These are phyloP conservation scores for Fusarium sp. DNA, from an alignment of 2,329 filamentous ascomycete species.

Conservation along the genomic window DNA sequence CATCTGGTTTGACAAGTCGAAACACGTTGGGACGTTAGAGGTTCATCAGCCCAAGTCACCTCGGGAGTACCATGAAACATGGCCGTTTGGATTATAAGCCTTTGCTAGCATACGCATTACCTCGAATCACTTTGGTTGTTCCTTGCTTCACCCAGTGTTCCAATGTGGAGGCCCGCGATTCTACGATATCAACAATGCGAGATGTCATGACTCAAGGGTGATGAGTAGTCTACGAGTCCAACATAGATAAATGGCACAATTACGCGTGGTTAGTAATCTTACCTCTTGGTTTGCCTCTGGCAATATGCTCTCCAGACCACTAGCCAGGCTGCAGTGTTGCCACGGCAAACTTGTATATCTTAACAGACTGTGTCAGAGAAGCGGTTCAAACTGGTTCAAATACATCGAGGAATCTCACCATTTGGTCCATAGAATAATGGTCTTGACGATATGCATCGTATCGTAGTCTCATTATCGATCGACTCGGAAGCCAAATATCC, in stretches of 20 bases:
- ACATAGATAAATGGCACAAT: not conserved
- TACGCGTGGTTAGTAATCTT: not conserved
- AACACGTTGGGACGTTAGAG: conserved; percentile 17
- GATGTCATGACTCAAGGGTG: not conserved
- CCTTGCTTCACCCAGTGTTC: not conserved
- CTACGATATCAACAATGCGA: not conserved
- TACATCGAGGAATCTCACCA: conserved; percentile 38
- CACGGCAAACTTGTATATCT: conserved; percentile 23
- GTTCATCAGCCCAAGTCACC: conserved; percentile 24
- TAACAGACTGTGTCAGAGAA: conserved; percentile 34
- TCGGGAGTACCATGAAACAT: conserved; percentile 27
- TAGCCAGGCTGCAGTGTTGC: not conserved
- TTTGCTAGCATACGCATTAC: not conserved
- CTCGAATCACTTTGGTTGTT: not conserved
- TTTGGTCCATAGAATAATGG: conserved; percentile 6
- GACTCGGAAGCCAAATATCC: conserved; percentile 7
- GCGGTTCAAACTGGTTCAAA: not conserved
- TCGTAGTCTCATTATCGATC: conserved; percentile 32
- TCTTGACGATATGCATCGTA: not conserved
- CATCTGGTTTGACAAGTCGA: conserved; percentile 31
- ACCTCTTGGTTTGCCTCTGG: conserved; percentile 5
- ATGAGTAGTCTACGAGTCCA: not conserved
- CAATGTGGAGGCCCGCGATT: not conserved
- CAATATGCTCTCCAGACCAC: not conserved
- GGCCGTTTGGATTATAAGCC: conserved; percentile 20